phyloP scores from a whole-genome alignment of 1,284 basidiomycete genomes.

The Paramarasmius palmivorus region DNA sequence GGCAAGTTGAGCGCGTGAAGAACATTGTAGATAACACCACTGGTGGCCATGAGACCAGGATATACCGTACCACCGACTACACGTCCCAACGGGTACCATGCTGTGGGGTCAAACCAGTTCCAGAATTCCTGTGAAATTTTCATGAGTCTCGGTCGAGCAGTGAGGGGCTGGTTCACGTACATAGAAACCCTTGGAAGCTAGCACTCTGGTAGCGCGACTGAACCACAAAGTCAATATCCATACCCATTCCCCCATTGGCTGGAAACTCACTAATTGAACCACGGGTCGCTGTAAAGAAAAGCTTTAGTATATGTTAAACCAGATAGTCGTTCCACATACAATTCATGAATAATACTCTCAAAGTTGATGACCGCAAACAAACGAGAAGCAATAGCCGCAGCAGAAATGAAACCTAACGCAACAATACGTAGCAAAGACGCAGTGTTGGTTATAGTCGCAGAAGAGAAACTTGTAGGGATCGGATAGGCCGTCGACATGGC shows the following conservation, averaged over 20 bases:
- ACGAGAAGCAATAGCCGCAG: constrained; percentile 92
- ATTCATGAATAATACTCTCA: constrained; percentile 99
- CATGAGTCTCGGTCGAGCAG: constrained; percentile 11
- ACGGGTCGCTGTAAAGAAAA: constrained; percentile 74
- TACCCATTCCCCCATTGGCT: background rate
- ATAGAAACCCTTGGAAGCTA: constrained; percentile 93
- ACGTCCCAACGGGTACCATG: constrained; percentile 98
- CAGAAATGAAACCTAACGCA: constrained; percentile 85
- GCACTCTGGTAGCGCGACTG: constrained; percentile 87
- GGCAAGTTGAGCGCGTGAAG: constrained; percentile 90
- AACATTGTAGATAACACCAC: constrained; percentile 93
- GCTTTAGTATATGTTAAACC: constrained; percentile 14
- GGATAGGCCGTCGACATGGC: constrained; percentile 70
- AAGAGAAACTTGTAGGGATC: constrained; percentile 68
- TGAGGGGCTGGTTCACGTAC: constrained; percentile 46
- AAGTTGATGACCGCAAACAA: constrained; percentile 98
- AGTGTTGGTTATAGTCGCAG: constrained; percentile 76
- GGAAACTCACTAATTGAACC: constrained; percentile 90
- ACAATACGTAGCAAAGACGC: constrained; percentile 85
- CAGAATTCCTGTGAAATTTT: constrained; percentile 81
- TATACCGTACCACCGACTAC: constrained; percentile 99
- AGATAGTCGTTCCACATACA: constrained; percentile 55
- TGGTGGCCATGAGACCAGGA: constrained; percentile 97
- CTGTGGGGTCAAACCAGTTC: constrained; percentile 99
- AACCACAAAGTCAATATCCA: constrained; percentile 14